These are phyloP conservation scores for Torulaspora pretoriensis DNA, from an alignment of 1,139 yeast species.

Conservation along the genomic window DNA sequence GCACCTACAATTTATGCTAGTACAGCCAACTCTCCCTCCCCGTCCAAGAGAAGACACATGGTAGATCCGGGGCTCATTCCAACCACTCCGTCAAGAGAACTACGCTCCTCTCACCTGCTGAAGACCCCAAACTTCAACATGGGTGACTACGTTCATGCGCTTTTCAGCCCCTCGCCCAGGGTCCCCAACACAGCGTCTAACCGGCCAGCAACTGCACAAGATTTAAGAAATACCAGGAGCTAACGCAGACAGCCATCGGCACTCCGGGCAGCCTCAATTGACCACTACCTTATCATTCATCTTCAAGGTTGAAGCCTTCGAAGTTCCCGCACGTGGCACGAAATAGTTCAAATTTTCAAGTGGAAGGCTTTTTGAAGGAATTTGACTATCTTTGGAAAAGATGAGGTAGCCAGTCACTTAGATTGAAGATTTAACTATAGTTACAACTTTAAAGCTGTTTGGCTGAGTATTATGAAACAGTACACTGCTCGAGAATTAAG, in stretches of 20 bases:
- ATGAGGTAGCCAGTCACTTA: neutral
- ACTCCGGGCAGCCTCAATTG: neutral
- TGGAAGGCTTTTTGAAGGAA: neutral
- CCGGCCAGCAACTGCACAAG: conserved; percentile 3
- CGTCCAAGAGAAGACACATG: conserved; percentile 19
- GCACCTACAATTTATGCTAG: conserved; percentile 30
- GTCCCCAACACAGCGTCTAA: conserved; percentile 12
- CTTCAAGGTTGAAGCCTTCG: neutral
- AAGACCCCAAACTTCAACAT: conserved; percentile 36
- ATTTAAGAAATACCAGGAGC: conserved; percentile 2
- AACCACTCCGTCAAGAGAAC: conserved; percentile 32
- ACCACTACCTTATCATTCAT: neutral
- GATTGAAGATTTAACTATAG: neutral
- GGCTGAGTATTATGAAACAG: conserved; percentile 1
- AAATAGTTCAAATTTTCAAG: neutral
- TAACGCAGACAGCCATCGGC: neutral
- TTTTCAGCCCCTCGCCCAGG: conserved; percentile 38
- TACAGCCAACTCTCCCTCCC: conserved; percentile 23
- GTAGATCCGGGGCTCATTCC: conserved; percentile 17
- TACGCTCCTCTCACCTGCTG: conserved; percentile 20
- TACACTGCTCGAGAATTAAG: neutral
- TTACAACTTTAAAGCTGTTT: neutral
- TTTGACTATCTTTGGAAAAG: neutral
- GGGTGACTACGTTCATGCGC: conserved; percentile 36
- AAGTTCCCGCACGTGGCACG: conserved; percentile 3